Conservation (phyloP, 345 rosid species). For the Abelmoschus esculentus region DNA sequence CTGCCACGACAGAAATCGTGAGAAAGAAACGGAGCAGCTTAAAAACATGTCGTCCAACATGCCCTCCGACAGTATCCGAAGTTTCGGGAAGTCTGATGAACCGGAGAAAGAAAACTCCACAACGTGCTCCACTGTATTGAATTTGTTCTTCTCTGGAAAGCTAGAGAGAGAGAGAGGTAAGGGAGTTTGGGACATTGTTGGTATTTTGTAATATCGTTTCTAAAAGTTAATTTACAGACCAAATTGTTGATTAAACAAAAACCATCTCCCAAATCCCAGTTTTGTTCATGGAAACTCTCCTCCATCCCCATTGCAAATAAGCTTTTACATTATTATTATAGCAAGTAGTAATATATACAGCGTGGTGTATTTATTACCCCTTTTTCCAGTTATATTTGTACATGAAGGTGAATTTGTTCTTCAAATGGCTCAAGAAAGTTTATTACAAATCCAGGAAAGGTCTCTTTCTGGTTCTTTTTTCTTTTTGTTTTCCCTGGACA, state of each 20-base stretch:
- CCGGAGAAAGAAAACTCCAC: slow-evolving; percentile 77
- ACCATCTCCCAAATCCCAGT: slow-evolving; percentile 19
- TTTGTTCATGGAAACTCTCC: slow-evolving; percentile 21
- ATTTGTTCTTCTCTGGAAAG: not conserved
- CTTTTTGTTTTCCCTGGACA: slow-evolving; percentile 7
- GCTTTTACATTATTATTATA: too few relatives aligned
- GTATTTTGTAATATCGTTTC: not conserved
- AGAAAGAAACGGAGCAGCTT: slow-evolving; percentile 82
- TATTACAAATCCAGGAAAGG: not conserved
- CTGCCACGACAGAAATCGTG: slow-evolving; percentile 62
- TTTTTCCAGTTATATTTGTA: too few relatives aligned
- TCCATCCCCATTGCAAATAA: not conserved
- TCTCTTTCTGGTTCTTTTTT: not conserved
- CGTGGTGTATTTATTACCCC: too few relatives aligned
- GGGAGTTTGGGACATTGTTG: not conserved
- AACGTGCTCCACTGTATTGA: slow-evolving; percentile 78
- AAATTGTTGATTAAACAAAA: not conserved
- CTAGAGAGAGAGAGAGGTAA: not conserved
- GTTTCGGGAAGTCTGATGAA: slow-evolving; percentile 42
- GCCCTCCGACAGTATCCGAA: slow-evolving; percentile 30
- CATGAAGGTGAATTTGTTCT: too few relatives aligned
- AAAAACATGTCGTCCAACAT: slow-evolving; percentile 36
- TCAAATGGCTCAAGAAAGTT: too few relatives aligned
- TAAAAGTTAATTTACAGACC: slow-evolving; percentile 17
- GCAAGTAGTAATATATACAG: too few relatives aligned